These are phyloP conservation scores for Euphorbia pulcherrima DNA, from an alignment of 345 rosid genomes.

Conservation along the genomic window DNA sequence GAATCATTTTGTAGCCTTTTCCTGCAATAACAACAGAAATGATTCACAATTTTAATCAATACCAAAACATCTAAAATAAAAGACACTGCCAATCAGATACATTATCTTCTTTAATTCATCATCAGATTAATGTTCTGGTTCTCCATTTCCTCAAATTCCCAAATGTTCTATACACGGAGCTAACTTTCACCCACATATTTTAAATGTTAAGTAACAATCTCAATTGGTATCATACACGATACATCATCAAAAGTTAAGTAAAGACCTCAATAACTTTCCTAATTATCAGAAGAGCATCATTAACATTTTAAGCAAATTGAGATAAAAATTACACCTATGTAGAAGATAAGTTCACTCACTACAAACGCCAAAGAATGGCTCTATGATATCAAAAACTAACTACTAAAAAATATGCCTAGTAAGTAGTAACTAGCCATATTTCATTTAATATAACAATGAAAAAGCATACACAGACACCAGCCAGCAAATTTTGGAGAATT, in stretches of 20 bases:
- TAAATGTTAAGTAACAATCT: not conserved
- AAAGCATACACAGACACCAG: not conserved
- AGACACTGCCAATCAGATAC: not conserved
- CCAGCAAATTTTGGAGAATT: not conserved
- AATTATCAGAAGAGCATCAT: not conserved
- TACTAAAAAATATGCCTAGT: not conserved
- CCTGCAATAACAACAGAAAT: slow-evolving; percentile 23
- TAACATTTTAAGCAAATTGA: not conserved
- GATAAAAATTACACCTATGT: not conserved
- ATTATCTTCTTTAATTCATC: not conserved
- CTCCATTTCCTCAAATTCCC: not conserved
- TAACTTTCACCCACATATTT: not conserved
- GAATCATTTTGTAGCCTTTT: slow-evolving; percentile 18
- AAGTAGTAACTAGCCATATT: not conserved
- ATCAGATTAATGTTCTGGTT: not conserved
- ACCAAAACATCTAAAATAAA: not conserved
- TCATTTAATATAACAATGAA: not conserved
- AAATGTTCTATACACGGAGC: not conserved
- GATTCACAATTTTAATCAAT: not conserved
- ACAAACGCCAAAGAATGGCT: not conserved
- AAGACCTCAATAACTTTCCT: not conserved
- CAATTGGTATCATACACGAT: not conserved
- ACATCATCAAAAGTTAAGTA: too few relatives aligned
- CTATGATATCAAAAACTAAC: not conserved
- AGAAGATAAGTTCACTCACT: not conserved